Conservation (phyloP, 2,329 filamentous ascomycete genomes). For the Parastagonospora nodorum region DNA sequence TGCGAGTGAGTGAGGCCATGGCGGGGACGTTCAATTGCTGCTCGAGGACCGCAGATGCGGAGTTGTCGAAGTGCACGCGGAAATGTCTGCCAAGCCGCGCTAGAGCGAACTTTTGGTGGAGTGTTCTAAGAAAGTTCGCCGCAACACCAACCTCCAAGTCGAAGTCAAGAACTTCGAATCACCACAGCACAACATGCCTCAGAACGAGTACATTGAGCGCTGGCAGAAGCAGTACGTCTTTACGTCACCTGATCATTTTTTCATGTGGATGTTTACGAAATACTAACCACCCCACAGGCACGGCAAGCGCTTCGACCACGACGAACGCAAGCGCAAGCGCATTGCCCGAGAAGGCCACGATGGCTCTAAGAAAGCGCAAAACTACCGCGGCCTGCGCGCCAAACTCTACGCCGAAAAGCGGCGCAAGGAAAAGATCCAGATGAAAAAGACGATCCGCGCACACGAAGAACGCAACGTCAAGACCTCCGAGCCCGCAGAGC, state of each 20-base stretch:
- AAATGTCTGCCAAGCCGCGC: conserved; percentile 22
- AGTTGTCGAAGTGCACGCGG: conserved; percentile 14
- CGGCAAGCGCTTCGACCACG: conserved; percentile 69
- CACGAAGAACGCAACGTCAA: conserved; percentile 98
- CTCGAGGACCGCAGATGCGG: conserved; percentile 13
- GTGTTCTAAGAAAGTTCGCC: conserved; percentile 20
- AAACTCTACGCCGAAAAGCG: conserved; percentile 94
- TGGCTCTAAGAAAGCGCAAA: conserved; percentile 87
- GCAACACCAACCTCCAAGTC: conserved; percentile 10
- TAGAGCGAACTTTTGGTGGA: conserved; percentile 28
- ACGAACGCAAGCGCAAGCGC: conserved; percentile 87
- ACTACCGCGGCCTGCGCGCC: conserved; percentile 85
- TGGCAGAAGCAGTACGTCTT: conserved; percentile 66
- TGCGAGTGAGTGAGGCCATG: conserved; percentile 53
- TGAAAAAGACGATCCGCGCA: conserved; percentile 68
- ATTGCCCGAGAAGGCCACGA: conserved; percentile 88
- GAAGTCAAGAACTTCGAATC: conserved; percentile 9
- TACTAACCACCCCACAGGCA: conserved; percentile 30
- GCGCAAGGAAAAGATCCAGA: conserved; percentile 79
- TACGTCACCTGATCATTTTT: background rate
- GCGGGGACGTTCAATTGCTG: conserved; percentile 23
- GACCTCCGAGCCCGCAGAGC: conserved; percentile 76
- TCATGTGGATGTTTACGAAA: background rate
- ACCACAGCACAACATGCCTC: conserved; percentile 73
- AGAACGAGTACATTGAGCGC: conserved; percentile 80